Conservation (phyloP, 2,329 filamentous ascomycete genomes). For the Nigrospora osmanthi region DNA sequence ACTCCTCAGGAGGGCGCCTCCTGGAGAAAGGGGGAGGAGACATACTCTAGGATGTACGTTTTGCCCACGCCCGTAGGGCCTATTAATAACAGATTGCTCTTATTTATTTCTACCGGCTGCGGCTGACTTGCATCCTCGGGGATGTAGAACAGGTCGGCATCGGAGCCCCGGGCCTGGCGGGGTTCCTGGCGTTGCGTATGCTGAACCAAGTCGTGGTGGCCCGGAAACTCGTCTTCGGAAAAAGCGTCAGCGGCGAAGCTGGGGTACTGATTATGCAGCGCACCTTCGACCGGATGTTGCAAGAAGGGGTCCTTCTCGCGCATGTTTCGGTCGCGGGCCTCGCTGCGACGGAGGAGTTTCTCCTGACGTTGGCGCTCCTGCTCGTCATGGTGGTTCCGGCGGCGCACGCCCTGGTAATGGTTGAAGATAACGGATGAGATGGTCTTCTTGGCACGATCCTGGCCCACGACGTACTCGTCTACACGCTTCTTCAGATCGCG, state of each 20-base stretch:
- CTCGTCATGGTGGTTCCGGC: slow-evolving; percentile 71
- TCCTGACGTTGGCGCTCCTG: slow-evolving; percentile 49
- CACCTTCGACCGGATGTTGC: slow-evolving; percentile 71
- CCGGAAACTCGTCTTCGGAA: slow-evolving; percentile 45
- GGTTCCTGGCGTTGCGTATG: slow-evolving; percentile 26
- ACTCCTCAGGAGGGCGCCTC: too few species aligned
- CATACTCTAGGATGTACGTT: slow-evolving; percentile 77
- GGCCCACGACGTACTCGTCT: slow-evolving; percentile 93
- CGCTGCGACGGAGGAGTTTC: slow-evolving; percentile 51
- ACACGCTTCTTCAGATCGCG: slow-evolving; percentile 77
- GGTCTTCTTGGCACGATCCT: slow-evolving; percentile 89
- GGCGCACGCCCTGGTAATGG: slow-evolving; percentile 83
- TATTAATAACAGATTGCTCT: slow-evolving; percentile 86
- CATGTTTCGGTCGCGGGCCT: slow-evolving; percentile 46
- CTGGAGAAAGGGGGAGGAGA: background rate
- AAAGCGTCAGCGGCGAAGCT: slow-evolving; percentile 25
- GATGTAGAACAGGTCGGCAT: slow-evolving; percentile 35
- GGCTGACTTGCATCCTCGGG: slow-evolving; percentile 36
- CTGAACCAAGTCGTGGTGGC: slow-evolving; percentile 39
- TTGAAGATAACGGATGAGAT: slow-evolving; percentile 93
- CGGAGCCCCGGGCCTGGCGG: slow-evolving; percentile 19
- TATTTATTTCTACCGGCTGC: slow-evolving; percentile 69
- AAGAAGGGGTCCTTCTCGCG: slow-evolving; percentile 52
- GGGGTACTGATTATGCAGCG: slow-evolving; percentile 20
- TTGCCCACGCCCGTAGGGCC: slow-evolving; percentile 95